phyloP scores from a whole-genome alignment of 1,284 basidiomycete genomes.

The Marasmius sp. region DNA sequence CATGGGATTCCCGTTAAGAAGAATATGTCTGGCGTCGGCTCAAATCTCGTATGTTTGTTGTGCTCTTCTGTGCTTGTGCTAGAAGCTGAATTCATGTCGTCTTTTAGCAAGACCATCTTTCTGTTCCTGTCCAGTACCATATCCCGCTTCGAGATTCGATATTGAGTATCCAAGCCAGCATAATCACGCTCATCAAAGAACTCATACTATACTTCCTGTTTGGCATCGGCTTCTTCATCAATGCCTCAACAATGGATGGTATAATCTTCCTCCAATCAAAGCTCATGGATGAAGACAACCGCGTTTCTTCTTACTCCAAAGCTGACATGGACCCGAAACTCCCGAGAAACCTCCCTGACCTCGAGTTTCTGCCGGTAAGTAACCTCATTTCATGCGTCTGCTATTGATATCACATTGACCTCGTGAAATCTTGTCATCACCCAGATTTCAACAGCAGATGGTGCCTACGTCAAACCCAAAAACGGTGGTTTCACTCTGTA shows the following conservation, averaged over 20 bases:
- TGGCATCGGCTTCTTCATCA: conserved; percentile 18
- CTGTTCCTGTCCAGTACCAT: not conserved
- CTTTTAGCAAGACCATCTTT: not conserved
- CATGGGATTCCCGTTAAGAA: not conserved
- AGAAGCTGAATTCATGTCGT: not conserved
- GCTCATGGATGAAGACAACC: not conserved
- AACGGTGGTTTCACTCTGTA: not conserved
- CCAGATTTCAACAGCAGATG: not conserved
- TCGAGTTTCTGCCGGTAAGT: conserved; percentile 16
- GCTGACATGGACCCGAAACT: not conserved
- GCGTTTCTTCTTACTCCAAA: not conserved
- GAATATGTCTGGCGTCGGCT: conserved; percentile 11
- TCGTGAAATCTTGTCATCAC: too few species aligned
- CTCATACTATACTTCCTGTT: conserved; percentile 15
- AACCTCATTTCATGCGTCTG: not conserved
- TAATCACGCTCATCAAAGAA: conserved; percentile 12
- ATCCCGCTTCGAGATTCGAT: conserved; percentile 4
- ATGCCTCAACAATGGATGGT: not conserved
- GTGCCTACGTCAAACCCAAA: not conserved
- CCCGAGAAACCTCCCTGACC: conserved; percentile 11
- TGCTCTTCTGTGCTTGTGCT: not conserved
- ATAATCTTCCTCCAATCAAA: not conserved
- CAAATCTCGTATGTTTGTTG: conserved; percentile 3
- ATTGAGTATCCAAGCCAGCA: conserved; percentile 11
- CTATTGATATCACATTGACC: too few species aligned